Evolutionary conservation across 352 stramenopile genomes (phyloP).

Genomic region (Globisporangium carolinianum): DNA sequence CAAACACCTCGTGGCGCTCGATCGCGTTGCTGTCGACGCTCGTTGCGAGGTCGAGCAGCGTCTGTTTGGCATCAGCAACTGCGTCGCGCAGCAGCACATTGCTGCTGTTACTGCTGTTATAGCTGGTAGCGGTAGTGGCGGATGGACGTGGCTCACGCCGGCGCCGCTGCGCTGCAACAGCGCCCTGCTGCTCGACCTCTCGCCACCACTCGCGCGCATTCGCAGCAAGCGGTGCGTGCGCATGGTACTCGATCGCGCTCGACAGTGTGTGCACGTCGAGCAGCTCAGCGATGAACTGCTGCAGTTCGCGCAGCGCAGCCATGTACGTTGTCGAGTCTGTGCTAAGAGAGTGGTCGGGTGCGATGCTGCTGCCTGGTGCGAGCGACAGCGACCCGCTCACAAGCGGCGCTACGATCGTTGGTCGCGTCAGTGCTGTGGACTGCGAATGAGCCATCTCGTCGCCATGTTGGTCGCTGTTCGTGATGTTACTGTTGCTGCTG

Average conservation of each 20-base stretch:
- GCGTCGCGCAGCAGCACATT: not conserved
- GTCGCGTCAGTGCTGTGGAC: not conserved
- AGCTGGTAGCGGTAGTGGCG: not conserved
- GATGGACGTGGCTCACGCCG: not conserved
- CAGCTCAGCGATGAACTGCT: slow-evolving; percentile 23
- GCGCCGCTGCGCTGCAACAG: slow-evolving; percentile 5
- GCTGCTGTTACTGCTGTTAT: not conserved
- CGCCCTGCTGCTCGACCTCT: slow-evolving; percentile 26
- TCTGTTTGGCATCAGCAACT: slow-evolving; percentile 2
- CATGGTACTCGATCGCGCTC: slow-evolving; percentile 22
- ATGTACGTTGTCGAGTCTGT: slow-evolving; percentile 17
- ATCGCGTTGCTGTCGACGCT: not conserved
- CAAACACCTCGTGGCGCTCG: slow-evolving; percentile 6
- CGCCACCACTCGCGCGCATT: slow-evolving; percentile 36
- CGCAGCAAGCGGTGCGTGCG: slow-evolving; percentile 21
- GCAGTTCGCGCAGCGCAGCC: slow-evolving; percentile 19
- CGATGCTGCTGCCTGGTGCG: not conserved
- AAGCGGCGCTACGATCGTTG: not conserved
- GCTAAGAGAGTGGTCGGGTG: not conserved
- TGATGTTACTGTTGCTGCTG: not conserved
- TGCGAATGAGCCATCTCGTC: not conserved
- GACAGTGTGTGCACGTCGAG: slow-evolving; percentile 36
- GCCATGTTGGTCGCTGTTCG: not conserved
- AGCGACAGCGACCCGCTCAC: not conserved
- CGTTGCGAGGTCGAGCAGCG: slow-evolving; percentile 1